phyloP scores from a whole-genome alignment of 805 yeast species.

The Candida germanica region DNA sequence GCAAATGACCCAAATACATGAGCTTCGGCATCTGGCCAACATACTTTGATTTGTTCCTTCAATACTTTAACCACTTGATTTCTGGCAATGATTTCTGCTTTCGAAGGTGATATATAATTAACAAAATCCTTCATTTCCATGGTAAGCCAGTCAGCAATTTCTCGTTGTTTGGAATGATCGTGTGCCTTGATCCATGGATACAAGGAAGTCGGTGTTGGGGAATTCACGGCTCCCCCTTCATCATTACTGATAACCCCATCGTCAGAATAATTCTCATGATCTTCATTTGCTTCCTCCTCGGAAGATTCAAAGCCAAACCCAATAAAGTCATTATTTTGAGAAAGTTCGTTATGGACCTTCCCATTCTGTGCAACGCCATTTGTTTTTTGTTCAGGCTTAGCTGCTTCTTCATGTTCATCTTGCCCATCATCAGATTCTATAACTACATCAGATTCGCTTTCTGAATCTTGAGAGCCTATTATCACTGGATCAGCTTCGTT shows the following conservation, averaged over 20 bases:
- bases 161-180: slow-evolving; percentile 73
- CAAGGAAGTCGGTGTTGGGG: slow-evolving; percentile 24
- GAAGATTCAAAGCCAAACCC: slow-evolving; percentile 52
- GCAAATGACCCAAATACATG: slow-evolving; percentile 94
- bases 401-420: background rate
- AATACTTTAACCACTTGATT: slow-evolving; percentile 62
- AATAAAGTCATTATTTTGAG: slow-evolving; percentile 51
- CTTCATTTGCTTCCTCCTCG: slow-evolving; percentile 27
- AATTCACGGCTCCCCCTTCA: slow-evolving; percentile 27
- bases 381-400: too few species aligned
- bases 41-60: slow-evolving; percentile 44
- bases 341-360: slow-evolving; percentile 37
- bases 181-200: slow-evolving; percentile 79
- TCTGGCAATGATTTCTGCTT: slow-evolving; percentile 64
- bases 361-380: background rate
- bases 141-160: slow-evolving; percentile 83
- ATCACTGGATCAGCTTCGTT: slow-evolving; percentile 3
- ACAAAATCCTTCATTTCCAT: slow-evolving; percentile 83
- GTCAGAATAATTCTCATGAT: slow-evolving; percentile 24
- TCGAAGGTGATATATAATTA: slow-evolving; percentile 80
- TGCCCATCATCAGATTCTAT: slow-evolving; percentile 2
- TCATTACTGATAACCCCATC: slow-evolving; percentile 36
- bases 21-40: slow-evolving; percentile 79
- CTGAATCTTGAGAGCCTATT: background rate
- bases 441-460: slow-evolving; percentile 2